Evolutionary conservation across 2,329 filamentous ascomycete genomes (phyloP).

Genomic region (Sclerotinia trifoliorum): DNA sequence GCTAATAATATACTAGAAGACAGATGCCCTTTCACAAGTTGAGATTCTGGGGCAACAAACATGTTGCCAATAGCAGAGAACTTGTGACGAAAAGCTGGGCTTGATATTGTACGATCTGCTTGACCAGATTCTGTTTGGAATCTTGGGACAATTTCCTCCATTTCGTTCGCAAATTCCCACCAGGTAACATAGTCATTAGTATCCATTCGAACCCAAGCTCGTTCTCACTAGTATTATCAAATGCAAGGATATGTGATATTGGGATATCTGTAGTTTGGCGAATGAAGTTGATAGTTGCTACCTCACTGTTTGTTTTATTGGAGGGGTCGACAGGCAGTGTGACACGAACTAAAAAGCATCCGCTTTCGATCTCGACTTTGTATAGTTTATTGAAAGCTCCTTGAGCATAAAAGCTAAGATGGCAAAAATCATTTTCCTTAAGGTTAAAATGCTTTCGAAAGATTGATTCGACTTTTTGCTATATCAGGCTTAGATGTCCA

Average conservation of each 20-base stretch:
- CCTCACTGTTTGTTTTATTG: conserved; percentile 44
- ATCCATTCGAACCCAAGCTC: conserved; percentile 46
- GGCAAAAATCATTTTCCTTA: conserved; percentile 27
- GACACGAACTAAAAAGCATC: conserved; percentile 40
- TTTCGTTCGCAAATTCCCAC: conserved; percentile 29
- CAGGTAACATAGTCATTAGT: conserved; percentile 39
- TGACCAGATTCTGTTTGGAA: conserved; percentile 40
- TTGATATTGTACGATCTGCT: conserved; percentile 39
- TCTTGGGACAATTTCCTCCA: conserved; percentile 41
- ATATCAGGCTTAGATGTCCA: conserved; percentile 38
- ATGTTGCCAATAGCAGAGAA: conserved; percentile 8
- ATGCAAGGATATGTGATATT: conserved; percentile 41
- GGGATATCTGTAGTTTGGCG: conserved; percentile 39
- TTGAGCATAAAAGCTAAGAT: conserved; percentile 33
- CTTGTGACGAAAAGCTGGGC: conserved; percentile 34
- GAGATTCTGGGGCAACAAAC: background rate
- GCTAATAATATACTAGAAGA: background rate
- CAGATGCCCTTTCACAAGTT: background rate
- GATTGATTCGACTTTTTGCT: conserved; percentile 32
- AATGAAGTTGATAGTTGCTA: conserved; percentile 43
- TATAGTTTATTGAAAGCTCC: conserved; percentile 41
- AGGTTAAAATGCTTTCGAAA: conserved; percentile 35
- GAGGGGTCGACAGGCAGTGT: conserved; percentile 41
- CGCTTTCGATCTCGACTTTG: conserved; percentile 31
- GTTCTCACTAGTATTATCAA: conserved; percentile 40